phyloP scores from a whole-genome alignment of 2,329 filamentous ascomycete genomes.

The Ascochyta fabae region DNA sequence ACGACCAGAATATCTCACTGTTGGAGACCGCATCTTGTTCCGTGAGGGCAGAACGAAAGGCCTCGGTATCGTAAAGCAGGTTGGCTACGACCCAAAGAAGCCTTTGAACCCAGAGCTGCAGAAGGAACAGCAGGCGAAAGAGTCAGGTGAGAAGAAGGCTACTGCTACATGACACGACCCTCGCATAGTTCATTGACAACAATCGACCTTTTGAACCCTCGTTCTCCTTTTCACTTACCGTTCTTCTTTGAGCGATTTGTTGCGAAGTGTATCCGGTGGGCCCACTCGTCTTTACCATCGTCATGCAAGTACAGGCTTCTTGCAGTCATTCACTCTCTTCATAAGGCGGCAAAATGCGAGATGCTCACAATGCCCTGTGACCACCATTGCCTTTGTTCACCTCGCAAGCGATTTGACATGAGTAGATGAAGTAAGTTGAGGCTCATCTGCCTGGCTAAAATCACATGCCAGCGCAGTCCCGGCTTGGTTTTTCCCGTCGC shows the following conservation, averaged over 20 bases:
- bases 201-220: neutral
- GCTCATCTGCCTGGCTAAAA: neutral
- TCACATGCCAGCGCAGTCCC: constrained; percentile 12
- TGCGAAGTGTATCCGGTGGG: constrained; percentile 3
- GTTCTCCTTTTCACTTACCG: neutral
- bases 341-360: neutral
- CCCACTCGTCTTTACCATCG: neutral
- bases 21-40: constrained; percentile 90
- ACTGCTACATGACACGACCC: constrained; percentile 6
- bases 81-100: constrained; percentile 78
- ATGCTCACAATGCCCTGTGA: neutral
- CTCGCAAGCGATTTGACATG: neutral
- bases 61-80: constrained; percentile 87
- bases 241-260: constrained; percentile 5
- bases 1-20: constrained; percentile 86
- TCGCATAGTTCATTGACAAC: neutral
- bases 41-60: constrained; percentile 95
- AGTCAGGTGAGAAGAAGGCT: constrained; percentile 19
- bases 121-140: constrained; percentile 32
- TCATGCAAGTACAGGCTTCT: neutral
- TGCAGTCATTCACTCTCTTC: neutral
- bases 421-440: neutral
- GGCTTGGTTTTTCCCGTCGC: constrained; percentile 5
- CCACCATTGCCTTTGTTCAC: neutral
- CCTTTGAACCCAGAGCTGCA: constrained; percentile 48